phyloP scores from a whole-genome alignment of 108 stramenopile species.

The Cyclotella kingstonii region DNA sequence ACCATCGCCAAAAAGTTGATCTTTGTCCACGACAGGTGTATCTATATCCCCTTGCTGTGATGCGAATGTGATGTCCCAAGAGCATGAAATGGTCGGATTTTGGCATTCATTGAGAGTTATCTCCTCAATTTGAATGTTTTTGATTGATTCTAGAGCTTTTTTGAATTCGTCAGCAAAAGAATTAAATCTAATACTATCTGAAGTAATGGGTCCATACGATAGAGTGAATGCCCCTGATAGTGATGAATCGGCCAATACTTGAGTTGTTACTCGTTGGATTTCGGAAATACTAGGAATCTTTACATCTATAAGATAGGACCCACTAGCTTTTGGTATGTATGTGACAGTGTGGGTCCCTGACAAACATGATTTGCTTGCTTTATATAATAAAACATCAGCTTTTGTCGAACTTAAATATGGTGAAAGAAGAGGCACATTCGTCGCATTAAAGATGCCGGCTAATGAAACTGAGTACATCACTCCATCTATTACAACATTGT shows the following conservation, averaged over 20 bases:
- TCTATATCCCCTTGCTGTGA: conserved; percentile 25
- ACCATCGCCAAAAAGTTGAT: conserved; percentile 36
- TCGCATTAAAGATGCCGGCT: conserved; percentile 32
- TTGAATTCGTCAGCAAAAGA: conserved; percentile 24
- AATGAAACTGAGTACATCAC: conserved; percentile 44
- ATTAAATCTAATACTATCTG: conserved; percentile 35
- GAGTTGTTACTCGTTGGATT: conserved; percentile 51
- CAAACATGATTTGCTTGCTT: conserved; percentile 22
- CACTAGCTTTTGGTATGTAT: conserved; percentile 52
- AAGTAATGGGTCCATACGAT: conserved; percentile 9
- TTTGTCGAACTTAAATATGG: conserved; percentile 24
- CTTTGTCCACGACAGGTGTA: conserved; percentile 26
- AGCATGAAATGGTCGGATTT: conserved; percentile 34
- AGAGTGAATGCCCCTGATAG: conserved; percentile 37
- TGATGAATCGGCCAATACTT: conserved; percentile 11
- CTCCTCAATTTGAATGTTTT: conserved; percentile 33
- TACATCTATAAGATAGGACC: conserved; percentile 52
- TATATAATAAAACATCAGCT: conserved; percentile 15
- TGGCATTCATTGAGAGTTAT: conserved; percentile 32
- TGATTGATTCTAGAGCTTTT: conserved; percentile 37
- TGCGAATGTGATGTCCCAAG: conserved; percentile 58
- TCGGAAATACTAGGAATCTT: conserved; percentile 28
- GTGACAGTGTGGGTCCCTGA: conserved; percentile 46
- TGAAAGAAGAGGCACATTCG: conserved; percentile 35
- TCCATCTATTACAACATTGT: conserved; percentile 45